A percentile compares a stretch with the other conserved stretches of the same genome.
phyloP scores from a whole-genome alignment of 441 rosid species.

The Syzygium malaccense region DNA sequence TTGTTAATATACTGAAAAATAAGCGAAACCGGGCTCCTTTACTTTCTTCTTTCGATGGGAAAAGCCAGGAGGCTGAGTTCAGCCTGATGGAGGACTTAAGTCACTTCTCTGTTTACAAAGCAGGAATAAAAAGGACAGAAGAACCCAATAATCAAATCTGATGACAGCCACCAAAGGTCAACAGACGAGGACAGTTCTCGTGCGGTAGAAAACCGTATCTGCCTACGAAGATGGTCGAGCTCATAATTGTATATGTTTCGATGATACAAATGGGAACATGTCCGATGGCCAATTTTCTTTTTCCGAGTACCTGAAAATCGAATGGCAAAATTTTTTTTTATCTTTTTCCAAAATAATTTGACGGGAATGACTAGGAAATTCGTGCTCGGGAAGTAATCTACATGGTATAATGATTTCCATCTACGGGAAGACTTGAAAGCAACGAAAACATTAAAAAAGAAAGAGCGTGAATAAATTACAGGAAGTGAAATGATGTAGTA shows the following conservation, averaged over 20 bases:
- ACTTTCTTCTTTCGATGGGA: not conserved
- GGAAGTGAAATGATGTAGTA: not conserved
- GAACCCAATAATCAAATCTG: not conserved
- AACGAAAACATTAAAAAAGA: not conserved
- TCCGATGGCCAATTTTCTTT: not conserved
- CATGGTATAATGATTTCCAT: not conserved
- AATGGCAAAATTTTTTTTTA: not conserved
- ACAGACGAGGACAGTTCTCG: not conserved
- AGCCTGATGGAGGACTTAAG: not conserved
- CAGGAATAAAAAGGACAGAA: not conserved
- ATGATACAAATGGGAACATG: not conserved
- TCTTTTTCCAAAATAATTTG: too few species aligned
- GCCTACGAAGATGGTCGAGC: not conserved
- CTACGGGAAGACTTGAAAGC: not conserved
- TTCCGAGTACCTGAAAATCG: not conserved
- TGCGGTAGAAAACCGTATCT: not conserved
- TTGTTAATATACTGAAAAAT: not conserved
- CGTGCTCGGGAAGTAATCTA: not conserved
- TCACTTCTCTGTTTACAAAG: not conserved
- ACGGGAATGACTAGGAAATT: not conserved
- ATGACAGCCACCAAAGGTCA: not conserved
- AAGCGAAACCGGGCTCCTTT: not conserved
- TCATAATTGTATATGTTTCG: not conserved
- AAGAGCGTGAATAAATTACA: not conserved
- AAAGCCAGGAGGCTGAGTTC: not conserved